Conservation (phyloP, 768 basidiomycete genomes). For the Chalciporus piperatus region DNA sequence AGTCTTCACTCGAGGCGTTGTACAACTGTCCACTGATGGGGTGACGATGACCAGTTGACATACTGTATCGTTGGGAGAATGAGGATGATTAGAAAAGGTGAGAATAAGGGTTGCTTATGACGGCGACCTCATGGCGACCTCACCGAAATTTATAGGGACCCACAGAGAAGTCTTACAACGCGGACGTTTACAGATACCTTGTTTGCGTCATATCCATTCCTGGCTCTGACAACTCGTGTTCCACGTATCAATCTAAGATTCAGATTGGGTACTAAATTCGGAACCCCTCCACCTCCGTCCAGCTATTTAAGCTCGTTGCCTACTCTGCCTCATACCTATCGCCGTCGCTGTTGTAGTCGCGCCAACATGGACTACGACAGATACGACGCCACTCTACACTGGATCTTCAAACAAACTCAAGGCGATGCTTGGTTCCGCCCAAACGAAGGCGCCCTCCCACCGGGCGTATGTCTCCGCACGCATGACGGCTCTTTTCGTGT, state of each 20-base stretch:
- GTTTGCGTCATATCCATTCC: not conserved
- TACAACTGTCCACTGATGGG: too few relatives aligned
- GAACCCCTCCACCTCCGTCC: not conserved
- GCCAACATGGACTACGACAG: constrained; percentile 32
- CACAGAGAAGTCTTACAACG: constrained; percentile 4
- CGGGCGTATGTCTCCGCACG: constrained; percentile 50
- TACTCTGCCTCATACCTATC: not conserved
- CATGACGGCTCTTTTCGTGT: constrained; percentile 49
- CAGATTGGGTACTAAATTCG: not conserved
- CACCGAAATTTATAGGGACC: constrained; percentile 2
- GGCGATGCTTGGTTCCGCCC: constrained; percentile 56
- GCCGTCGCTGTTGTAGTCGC: constrained; percentile 6
- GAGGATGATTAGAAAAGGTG: not conserved
- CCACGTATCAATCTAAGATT: not conserved
- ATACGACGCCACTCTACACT: constrained; percentile 31
- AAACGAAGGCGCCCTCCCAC: constrained; percentile 44
- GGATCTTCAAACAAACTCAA: constrained; percentile 33
- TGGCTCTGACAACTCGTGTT: not conserved
- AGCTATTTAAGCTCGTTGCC: constrained; percentile 1
- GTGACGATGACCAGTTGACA: constrained; percentile 13
- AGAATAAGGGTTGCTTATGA: constrained; percentile 15
- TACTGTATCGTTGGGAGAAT: constrained; percentile 1
- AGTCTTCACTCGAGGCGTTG: constrained; percentile 32
- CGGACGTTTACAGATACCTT: not conserved
- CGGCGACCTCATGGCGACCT: constrained; percentile 2